Conservation (phyloP, 371 early-diverging fungal genomes). For the Blastocladiella emersonii region DNA sequence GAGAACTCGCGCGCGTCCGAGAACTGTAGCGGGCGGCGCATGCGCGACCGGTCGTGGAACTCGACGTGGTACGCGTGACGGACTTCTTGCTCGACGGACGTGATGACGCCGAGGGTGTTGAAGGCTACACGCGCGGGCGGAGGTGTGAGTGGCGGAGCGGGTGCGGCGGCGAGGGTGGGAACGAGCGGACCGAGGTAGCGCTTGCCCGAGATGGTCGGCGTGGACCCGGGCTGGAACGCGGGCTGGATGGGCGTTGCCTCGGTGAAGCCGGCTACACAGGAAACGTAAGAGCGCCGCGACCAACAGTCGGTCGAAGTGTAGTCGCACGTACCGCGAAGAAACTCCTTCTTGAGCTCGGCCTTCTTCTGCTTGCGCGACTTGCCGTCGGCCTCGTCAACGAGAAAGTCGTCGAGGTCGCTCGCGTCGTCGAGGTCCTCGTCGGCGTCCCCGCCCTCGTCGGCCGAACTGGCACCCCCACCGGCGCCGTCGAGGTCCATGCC, state of each 20-base stretch:
- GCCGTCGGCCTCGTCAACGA: slow-evolving; percentile 52
- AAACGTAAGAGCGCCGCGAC: too few species aligned
- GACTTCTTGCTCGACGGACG: slow-evolving; percentile 47
- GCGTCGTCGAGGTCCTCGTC: slow-evolving; percentile 10
- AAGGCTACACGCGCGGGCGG: slow-evolving; percentile 32
- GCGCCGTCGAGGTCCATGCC: too few species aligned
- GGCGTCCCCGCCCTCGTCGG: slow-evolving; percentile 8
- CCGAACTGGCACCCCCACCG: slow-evolving; percentile 1
- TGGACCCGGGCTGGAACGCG: slow-evolving; percentile 40
- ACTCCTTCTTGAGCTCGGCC: slow-evolving; percentile 7
- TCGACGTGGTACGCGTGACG: slow-evolving; percentile 66
- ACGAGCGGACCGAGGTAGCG: slow-evolving; percentile 41
- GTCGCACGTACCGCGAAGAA: not conserved
- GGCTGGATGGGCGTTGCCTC: slow-evolving; percentile 14
- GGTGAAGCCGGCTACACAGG: not conserved
- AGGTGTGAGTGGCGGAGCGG: too few species aligned
- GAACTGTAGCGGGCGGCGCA: slow-evolving; percentile 62
- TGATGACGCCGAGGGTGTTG: slow-evolving; percentile 65
- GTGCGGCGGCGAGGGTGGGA: not conserved
- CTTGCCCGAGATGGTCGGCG: slow-evolving; percentile 39
- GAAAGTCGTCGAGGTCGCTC: slow-evolving; percentile 45
- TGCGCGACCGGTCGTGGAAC: slow-evolving; percentile 60
- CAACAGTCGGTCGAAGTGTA: too few species aligned
- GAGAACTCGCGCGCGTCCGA: slow-evolving; percentile 55
- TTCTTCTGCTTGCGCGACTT: slow-evolving; percentile 10